Evolutionary conservation across 345 rosid species (phyloP).

Genomic region (Physaria fendleri): DNA sequence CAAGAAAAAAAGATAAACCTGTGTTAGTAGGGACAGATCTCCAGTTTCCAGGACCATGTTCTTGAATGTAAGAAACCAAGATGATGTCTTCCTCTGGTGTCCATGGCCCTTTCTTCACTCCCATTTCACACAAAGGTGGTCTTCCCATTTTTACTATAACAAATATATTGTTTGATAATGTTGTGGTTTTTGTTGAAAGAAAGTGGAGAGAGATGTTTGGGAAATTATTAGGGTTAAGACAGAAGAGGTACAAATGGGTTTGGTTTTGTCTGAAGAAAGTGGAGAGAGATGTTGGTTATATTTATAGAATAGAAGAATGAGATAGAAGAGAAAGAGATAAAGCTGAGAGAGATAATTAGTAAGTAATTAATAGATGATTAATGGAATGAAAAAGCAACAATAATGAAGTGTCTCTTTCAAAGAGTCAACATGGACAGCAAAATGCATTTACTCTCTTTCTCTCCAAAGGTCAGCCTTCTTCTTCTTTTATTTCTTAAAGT

Average conservation of each 20-base stretch:
- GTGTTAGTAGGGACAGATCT: slow-evolving; percentile 81
- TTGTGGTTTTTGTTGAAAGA: background rate
- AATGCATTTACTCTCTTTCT: slow-evolving; percentile 54
- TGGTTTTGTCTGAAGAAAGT: slow-evolving; percentile 21
- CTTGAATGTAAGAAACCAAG: slow-evolving; percentile 84
- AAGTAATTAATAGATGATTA: slow-evolving; percentile 12
- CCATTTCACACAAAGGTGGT: slow-evolving; percentile 89
- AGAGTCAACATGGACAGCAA: slow-evolving; percentile 62
- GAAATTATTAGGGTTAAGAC: slow-evolving; percentile 11
- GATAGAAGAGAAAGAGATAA: background rate
- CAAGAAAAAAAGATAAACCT: slow-evolving; percentile 37
- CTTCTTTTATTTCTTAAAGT: background rate
- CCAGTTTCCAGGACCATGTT: slow-evolving; percentile 98
- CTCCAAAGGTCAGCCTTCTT: slow-evolving; percentile 55
- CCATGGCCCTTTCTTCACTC: slow-evolving; percentile 98
- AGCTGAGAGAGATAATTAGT: slow-evolving; percentile 15
- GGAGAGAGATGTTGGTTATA: slow-evolving; percentile 34
- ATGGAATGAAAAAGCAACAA: slow-evolving; percentile 33
- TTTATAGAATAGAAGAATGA: slow-evolving; percentile 30
- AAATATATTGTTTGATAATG: background rate
- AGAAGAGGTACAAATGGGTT: slow-evolving; percentile 11
- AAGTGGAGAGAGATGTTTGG: slow-evolving; percentile 1
- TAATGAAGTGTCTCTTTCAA: slow-evolving; percentile 22
- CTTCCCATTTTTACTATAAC: slow-evolving; percentile 68
- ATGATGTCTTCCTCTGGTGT: slow-evolving; percentile 97